Base-by-base conservation (phyloP, 2,329 filamentous ascomycete species). In the Fusarium setosum region DNA sequence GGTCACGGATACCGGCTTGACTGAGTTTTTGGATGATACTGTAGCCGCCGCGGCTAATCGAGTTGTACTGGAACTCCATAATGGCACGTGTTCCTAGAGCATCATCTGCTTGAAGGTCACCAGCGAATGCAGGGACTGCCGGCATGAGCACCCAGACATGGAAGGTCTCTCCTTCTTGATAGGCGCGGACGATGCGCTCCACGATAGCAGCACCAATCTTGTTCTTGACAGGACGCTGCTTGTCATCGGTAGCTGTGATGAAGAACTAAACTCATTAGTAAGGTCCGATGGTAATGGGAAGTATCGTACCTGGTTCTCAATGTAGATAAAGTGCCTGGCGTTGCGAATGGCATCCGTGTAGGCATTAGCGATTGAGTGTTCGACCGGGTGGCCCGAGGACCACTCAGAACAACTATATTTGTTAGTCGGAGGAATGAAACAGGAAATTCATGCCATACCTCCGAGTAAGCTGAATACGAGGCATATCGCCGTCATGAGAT, bases 31-130 rank as follows among this genome's bases (percentile, higher is more conserved):
- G 92, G 73, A 94, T 89, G 74, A 96, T 96, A 59, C 88, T 92
- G 75, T 92, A 80, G 4, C 91, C 91, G 29, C 92, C 91, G 32
- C 92, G 88, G 76, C 88, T 91, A 79, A 96, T 96, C 50, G 88
- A 91, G 72, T 88, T 84, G 78, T 96, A 95, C 74, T 96, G 92
- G 76, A 91, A 95, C 74, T 96, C 92, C 91, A 96, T 94, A 72
- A 96, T 95, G 6, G 92, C 93, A 32, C 93, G 84, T 0, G 92
- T 96, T 20, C 91, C 91, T 2, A 95, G 82, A 9, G 90, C 89
- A 20, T 87, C 89, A 51, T 94, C 90, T 0, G 84, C 84, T 71
- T 91, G 87, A 47, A 96, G 82, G 70, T 96, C 92, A 5, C 93
- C 93, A 2, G 93, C 91, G 72, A 96, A 96, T 3, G 89, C 93